Evolutionary conservation across 2,329 filamentous ascomycete genomes (phyloP).

Genomic region (Xylaria sp.): DNA sequence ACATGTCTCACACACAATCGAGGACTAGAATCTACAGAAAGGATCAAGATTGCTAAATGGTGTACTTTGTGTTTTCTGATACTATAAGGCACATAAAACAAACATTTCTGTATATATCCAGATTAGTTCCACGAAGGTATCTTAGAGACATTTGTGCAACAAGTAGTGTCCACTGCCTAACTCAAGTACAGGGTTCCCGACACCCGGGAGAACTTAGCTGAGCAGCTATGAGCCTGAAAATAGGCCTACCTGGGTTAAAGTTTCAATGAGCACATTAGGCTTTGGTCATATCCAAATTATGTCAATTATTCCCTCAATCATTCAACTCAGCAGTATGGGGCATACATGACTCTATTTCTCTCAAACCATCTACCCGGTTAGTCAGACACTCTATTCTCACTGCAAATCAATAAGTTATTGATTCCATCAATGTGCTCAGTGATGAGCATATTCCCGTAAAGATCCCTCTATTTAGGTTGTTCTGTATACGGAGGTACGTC

Average conservation of each 20-base stretch:
- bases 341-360: not conserved
- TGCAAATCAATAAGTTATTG: not conserved
- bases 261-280: not conserved
- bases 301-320: not conserved
- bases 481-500: no score
- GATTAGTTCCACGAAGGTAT: not conserved
- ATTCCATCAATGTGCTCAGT: not conserved
- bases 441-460: no score
- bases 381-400: not conserved
- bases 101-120: not conserved
- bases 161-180: not conserved
- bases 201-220: not conserved
- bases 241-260: not conserved
- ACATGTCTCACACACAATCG: not conserved
- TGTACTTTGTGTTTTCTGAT: not conserved
- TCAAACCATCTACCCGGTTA: not conserved
- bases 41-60: not conserved
- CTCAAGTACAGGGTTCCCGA: not conserved
- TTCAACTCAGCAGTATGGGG: not conserved
- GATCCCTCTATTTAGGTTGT: no score
- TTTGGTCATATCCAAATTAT: not conserved
- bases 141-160: not conserved
- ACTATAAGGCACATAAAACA: not conserved
- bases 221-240: not conserved
- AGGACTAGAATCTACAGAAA: not conserved